Evolutionary conservation across 371 early-diverging fungal genomes (phyloP).

Genomic region (Lichtheimia corymbifera): DNA sequence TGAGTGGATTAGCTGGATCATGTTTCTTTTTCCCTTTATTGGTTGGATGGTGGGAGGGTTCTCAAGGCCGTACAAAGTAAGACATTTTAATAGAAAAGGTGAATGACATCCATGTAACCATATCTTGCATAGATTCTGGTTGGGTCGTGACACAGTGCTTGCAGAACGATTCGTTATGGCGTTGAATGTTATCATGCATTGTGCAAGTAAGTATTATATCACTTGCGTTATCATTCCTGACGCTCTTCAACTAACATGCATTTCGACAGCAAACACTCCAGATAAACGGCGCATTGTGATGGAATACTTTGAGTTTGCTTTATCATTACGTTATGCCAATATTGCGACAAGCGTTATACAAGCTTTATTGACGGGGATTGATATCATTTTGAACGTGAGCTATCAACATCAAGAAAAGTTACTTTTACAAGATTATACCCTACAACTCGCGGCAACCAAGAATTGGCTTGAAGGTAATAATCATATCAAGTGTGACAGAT

Average conservation of each 20-base stretch:
- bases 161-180: conserved; percentile 49
- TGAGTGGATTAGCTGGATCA: conserved; percentile 39
- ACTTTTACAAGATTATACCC: conserved; percentile 31
- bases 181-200: conserved; percentile 42
- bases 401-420: conserved; percentile 34
- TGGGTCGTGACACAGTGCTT: conserved; percentile 30
- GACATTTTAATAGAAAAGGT: not conserved
- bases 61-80: conserved; percentile 37
- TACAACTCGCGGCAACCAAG: conserved; percentile 30
- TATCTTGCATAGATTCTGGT: conserved; percentile 29
- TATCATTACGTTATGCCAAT: conserved; percentile 35
- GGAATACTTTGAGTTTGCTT: conserved; percentile 49
- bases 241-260: not conserved
- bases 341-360: conserved; percentile 21
- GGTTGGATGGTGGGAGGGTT: conserved; percentile 55
- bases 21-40: conserved; percentile 49
- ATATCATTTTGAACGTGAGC: conserved; percentile 32
- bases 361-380: conserved; percentile 40
- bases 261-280: conserved; percentile 35
- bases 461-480: conserved; percentile 44
- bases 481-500: not conserved
- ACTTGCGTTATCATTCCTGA: conserved; percentile 39
- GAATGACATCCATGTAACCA: not conserved
- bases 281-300: conserved; percentile 42
- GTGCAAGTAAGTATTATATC: conserved; percentile 44